Percentiles rank a stretch among this genome's conserved stretches.
Conservation (phyloP, 768 basidiomycete species). For the Gloeostereum incarnatum region DNA sequence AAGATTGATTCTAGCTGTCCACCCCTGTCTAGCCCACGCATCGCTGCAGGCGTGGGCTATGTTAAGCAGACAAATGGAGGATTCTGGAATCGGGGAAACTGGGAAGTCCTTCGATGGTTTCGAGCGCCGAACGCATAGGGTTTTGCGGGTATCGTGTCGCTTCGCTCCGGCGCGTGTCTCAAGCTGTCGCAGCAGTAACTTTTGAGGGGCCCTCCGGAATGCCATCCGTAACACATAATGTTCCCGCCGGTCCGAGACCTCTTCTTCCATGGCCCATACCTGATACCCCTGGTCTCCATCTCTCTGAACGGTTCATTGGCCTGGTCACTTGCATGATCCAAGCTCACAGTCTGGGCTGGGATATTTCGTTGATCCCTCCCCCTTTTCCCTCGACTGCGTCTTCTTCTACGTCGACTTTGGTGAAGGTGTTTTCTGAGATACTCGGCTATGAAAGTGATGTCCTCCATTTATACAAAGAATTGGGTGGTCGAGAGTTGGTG, state of each 20-base stretch:
- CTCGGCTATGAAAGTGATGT: constrained; percentile 54
- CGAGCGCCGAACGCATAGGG: constrained; percentile 32
- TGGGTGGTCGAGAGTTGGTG: constrained; percentile 55
- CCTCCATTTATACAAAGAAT: constrained; percentile 59
- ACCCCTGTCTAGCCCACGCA: constrained; percentile 46
- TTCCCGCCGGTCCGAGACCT: constrained; percentile 37
- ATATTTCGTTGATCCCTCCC: constrained; percentile 55
- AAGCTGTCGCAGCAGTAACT: constrained; percentile 27
- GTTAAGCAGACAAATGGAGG: constrained; percentile 44
- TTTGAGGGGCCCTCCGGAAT: constrained; percentile 26
- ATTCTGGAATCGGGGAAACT: constrained; percentile 45
- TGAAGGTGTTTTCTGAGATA: constrained; percentile 42
- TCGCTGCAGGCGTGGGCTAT: constrained; percentile 56
- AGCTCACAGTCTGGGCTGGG: constrained; percentile 56
- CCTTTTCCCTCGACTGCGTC: constrained; percentile 49
- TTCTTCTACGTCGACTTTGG: constrained; percentile 49
- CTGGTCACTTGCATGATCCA: constrained; percentile 51
- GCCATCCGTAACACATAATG: constrained; percentile 22
- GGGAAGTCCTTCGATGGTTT: constrained; percentile 33
- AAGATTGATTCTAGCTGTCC: constrained; percentile 45
- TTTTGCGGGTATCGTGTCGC: constrained; percentile 42
- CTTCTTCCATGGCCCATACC: constrained; percentile 37
- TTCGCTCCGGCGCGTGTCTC: constrained; percentile 27
- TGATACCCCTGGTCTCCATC: constrained; percentile 29
- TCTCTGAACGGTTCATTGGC: constrained; percentile 43